These are phyloP conservation scores for Colletotrichum melonis DNA, from an alignment of 2,329 filamentous ascomycete species.

Conservation along the genomic window DNA sequence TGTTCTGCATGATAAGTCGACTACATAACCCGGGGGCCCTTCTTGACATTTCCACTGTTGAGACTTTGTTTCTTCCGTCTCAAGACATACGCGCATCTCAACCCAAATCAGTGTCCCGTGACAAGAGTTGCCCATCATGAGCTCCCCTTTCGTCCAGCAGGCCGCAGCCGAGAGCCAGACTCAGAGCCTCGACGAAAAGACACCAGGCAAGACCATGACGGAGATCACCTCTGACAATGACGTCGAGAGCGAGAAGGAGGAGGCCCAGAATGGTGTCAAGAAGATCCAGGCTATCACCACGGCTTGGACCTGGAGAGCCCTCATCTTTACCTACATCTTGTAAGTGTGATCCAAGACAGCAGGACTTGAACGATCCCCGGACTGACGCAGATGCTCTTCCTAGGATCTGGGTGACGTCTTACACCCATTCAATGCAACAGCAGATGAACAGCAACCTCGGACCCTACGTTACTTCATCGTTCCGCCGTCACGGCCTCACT, in stretches of 20 bases:
- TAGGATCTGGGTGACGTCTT: slow-evolving; percentile 56
- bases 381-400: neutral
- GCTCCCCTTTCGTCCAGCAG: slow-evolving; percentile 11
- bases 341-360: slow-evolving; percentile 38
- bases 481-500: slow-evolving; percentile 58
- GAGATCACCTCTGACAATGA: slow-evolving; percentile 16
- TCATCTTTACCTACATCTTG: slow-evolving; percentile 53
- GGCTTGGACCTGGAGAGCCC: slow-evolving; percentile 49
- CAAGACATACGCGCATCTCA: neutral
- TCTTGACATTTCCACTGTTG: neutral
- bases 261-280: slow-evolving; percentile 27
- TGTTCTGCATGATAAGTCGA: neutral
- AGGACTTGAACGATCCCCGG: neutral
- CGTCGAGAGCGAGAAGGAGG: slow-evolving; percentile 4
- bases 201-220: slow-evolving; percentile 5
- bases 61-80: neutral
- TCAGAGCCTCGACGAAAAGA: slow-evolving; percentile 24
- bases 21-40: neutral
- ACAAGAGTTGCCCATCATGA: slow-evolving; percentile 18
- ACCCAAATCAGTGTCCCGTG: neutral
- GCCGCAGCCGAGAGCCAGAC: slow-evolving; percentile 10
- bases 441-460: slow-evolving; percentile 47
- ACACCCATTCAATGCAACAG: slow-evolving; percentile 54
- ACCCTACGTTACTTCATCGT: slow-evolving; percentile 50
- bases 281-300: slow-evolving; percentile 44